These are phyloP conservation scores for Verticillium isaacii DNA, from an alignment of 2,329 filamentous ascomycete genomes.

Conservation along the genomic window DNA sequence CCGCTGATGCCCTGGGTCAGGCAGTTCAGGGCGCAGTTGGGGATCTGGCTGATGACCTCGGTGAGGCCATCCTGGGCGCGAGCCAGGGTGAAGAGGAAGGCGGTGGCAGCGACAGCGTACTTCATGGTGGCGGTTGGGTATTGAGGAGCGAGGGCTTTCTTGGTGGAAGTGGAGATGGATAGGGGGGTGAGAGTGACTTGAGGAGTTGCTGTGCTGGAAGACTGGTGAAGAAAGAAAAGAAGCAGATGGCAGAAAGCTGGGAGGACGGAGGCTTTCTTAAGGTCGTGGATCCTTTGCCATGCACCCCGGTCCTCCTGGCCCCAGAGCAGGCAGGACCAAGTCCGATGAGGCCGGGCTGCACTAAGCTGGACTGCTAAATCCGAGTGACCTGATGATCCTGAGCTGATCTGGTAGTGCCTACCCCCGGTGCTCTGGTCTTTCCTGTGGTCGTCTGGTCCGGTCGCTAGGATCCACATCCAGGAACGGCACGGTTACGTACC, in stretches of 20 bases:
- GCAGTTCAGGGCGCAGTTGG: slow-evolving; percentile 32
- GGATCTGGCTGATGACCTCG: slow-evolving; percentile 23
- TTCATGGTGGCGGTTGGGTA: slow-evolving; percentile 20
- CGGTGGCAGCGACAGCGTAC: slow-evolving; percentile 18
- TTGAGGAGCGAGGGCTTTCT: not conserved
- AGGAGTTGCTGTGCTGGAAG: not conserved
- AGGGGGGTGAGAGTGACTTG: not conserved
- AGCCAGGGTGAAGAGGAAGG: slow-evolving; percentile 18
- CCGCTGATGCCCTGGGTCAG: slow-evolving; percentile 22
- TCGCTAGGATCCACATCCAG: not conserved
- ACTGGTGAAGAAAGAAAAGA: not conserved
- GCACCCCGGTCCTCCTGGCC: not conserved
- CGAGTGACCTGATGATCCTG: not conserved
- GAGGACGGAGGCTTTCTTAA: not conserved
- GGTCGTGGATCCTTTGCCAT: not conserved
- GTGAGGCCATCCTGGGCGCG: slow-evolving; percentile 15
- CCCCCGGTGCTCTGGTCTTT: not conserved
- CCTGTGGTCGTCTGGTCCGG: not conserved
- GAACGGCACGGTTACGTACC: not conserved
- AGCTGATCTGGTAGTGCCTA: not conserved
- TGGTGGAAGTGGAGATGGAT: not conserved
- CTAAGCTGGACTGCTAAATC: not conserved
- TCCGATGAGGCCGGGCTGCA: not conserved
- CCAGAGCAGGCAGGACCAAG: not conserved
- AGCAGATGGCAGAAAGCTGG: not conserved